Base-by-base conservation (phyloP, 2,329 filamentous ascomycete genomes). In the Dactylellina haptotyla region DNA sequence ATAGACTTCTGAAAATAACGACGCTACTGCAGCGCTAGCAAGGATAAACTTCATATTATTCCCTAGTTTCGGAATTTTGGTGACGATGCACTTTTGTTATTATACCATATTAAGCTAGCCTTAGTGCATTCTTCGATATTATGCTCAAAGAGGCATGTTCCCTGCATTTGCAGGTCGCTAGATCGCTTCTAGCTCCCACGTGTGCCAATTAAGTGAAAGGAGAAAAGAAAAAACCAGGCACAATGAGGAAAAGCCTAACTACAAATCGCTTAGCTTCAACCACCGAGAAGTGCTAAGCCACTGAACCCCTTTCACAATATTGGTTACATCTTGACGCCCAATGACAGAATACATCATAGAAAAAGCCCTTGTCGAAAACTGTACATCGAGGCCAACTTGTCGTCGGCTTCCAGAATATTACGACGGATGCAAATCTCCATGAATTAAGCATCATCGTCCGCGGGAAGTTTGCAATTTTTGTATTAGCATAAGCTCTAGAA, bases 171-270 rank as follows among this genome's bases (percentile, higher is more conserved):
- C 48, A 56, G 53, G 59, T 70, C 64, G 57, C 57, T 57, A 63
- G 65, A 70, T 57, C 65, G 57, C 34, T 70, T 70, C 64, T 32
- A 63, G 51, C 30, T 59, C 62, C 67, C 67, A 72, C 67, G 67
- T 72, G 67, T 59, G 53, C 56, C 43, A 61, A 62, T 54, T 45
- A 62, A 26, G 53, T 16, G 23, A 28, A 54, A 54, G 25, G 37
- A 34, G 34, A 63, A 58, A 53, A 58, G 23, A 58, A 57, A 57
- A 67, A 59, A 58, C 32, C 41, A 67, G 53, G 63, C 59, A 67
- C 53, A 34, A 59, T 34, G 23, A 18, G n/a, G n/a, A 6, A 25
- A 20, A 4, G 9, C 34, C 66, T 63, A 57, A 63, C 66, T 20
- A n/a, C 12, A 64, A 59, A 45, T 12, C 32, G 23, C 37, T 39